Evolutionary conservation across 164 flowering plant genomes (phyloP).

Genomic region (Akebia trifoliata): DNA sequence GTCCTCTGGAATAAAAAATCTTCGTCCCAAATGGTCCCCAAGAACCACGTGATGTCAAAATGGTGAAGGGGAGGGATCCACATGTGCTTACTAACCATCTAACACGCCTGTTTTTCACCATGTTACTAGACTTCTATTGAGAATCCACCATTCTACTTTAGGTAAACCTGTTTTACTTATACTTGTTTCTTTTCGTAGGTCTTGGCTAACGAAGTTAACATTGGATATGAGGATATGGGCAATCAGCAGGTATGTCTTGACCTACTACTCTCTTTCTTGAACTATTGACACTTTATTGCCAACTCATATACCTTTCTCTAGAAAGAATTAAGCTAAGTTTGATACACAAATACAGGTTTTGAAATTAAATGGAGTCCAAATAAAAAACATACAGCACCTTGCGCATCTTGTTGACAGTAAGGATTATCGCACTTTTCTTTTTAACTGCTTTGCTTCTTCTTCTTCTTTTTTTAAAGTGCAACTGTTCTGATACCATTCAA

Average conservation of each 20-base stretch:
- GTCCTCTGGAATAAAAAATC: no score
- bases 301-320: not conserved
- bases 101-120: no score
- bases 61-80: no score
- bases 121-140: not conserved
- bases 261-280: not conserved
- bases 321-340: not conserved
- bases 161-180: not conserved
- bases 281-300: not conserved
- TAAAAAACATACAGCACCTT: slow-evolving; percentile 80
- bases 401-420: slow-evolving; percentile 89
- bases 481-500: not conserved
- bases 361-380: slow-evolving; percentile 78
- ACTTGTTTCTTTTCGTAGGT: slow-evolving; percentile 39
- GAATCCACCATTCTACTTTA: not conserved
- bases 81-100: no score
- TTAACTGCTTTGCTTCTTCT: not conserved
- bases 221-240: slow-evolving; percentile 92
- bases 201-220: slow-evolving; percentile 83
- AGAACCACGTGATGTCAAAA: no score
- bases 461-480: not conserved
- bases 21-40: no score
- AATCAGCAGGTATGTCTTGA: slow-evolving; percentile 70
- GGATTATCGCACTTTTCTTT: slow-evolving; percentile 20
- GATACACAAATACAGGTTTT: slow-evolving; percentile 48